Percentiles rank a stretch among this genome's conserved stretches.
Conservation (phyloP, 192 early-diverging fungal genomes). For the Allomyces javanicus region DNA sequence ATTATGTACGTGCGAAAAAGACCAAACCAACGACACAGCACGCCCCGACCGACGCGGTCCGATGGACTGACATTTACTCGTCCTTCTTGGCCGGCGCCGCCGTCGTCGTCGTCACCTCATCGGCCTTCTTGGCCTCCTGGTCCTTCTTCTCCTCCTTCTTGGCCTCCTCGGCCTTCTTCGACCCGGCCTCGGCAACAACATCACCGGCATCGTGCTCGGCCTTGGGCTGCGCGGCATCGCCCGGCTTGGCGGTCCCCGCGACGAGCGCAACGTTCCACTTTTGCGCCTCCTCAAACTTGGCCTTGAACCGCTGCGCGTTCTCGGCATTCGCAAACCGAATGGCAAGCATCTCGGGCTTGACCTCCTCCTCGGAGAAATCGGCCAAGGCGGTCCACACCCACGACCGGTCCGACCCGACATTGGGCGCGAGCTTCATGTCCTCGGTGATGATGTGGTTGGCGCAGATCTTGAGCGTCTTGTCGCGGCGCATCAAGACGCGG, state of each 20-base stretch:
- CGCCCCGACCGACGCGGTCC: no score
- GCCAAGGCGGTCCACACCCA: conserved; percentile 91
- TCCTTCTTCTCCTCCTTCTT: conserved; percentile 9
- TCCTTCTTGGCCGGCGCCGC: no score
- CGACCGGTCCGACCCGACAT: conserved; percentile 94
- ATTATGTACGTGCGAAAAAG: no score
- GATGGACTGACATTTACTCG: no score
- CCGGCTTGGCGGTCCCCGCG: conserved; percentile 2
- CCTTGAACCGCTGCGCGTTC: conserved; percentile 80
- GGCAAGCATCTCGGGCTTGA: conserved; percentile 67
- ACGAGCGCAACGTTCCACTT: conserved; percentile 24
- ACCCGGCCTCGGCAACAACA: conserved; percentile 4
- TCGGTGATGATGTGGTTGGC: conserved; percentile 87
- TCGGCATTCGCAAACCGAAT: conserved; percentile 93
- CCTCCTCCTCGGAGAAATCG: conserved; percentile 78
- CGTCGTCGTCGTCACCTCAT: conserved; percentile 11
- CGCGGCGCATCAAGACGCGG: conserved; percentile 95
- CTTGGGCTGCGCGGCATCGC: not conserved
- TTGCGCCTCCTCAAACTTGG: conserved; percentile 55
- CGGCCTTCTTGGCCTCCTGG: conserved; percentile 9
- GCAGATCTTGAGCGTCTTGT: conserved; percentile 97
- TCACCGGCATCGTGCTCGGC: not conserved
- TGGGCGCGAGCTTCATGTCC: conserved; percentile 77
- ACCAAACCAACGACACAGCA: no score
- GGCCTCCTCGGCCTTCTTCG: conserved; percentile 11